phyloP scores from a whole-genome alignment of 2,329 filamentous ascomycete genomes.

The Colletotrichum gigasporum region DNA sequence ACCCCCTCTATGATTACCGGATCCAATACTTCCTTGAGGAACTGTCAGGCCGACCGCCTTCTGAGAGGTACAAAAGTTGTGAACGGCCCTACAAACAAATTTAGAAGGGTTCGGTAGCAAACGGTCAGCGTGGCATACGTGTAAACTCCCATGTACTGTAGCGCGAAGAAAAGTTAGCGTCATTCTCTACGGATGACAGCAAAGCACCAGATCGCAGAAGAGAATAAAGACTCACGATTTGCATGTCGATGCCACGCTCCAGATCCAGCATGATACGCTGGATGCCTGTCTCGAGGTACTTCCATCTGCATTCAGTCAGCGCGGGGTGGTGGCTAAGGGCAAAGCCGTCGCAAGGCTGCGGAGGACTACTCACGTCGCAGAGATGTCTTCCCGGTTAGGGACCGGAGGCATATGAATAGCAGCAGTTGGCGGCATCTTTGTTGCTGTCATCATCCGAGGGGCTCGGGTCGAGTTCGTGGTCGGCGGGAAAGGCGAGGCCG shows the following conservation, averaged over 20 bases:
- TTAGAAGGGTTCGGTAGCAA: slow-evolving; percentile 43
- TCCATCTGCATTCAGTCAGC: slow-evolving; percentile 70
- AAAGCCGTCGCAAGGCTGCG: not conserved
- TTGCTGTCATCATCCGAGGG: slow-evolving; percentile 41
- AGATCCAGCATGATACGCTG: slow-evolving; percentile 93
- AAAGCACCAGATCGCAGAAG: slow-evolving; percentile 20
- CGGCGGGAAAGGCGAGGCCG: slow-evolving; percentile 31
- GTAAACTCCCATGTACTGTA: slow-evolving; percentile 93
- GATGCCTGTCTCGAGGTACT: slow-evolving; percentile 87
- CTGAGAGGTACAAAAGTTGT: slow-evolving; percentile 99
- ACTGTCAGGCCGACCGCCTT: slow-evolving; percentile 77
- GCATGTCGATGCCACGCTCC: slow-evolving; percentile 92
- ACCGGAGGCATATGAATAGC: slow-evolving; percentile 62
- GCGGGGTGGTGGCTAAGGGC: slow-evolving; percentile 15
- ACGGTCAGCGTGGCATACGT: slow-evolving; percentile 62
- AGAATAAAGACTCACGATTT: slow-evolving; percentile 69
- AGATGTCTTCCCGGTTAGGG: slow-evolving; percentile 70
- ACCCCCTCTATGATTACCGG: slow-evolving; percentile 77
- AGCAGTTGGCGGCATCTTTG: slow-evolving; percentile 46
- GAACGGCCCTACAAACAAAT: slow-evolving; percentile 73
- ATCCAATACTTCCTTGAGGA: slow-evolving; percentile 47
- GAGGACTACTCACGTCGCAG: slow-evolving; percentile 52
- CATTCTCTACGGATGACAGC: slow-evolving; percentile 2
- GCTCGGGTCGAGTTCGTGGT: slow-evolving; percentile 13
- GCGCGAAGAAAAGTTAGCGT: slow-evolving; percentile 17